These are phyloP conservation scores for Bimuria novae-zelandiae DNA, from an alignment of 2,329 filamentous ascomycete genomes.

Conservation along the genomic window DNA sequence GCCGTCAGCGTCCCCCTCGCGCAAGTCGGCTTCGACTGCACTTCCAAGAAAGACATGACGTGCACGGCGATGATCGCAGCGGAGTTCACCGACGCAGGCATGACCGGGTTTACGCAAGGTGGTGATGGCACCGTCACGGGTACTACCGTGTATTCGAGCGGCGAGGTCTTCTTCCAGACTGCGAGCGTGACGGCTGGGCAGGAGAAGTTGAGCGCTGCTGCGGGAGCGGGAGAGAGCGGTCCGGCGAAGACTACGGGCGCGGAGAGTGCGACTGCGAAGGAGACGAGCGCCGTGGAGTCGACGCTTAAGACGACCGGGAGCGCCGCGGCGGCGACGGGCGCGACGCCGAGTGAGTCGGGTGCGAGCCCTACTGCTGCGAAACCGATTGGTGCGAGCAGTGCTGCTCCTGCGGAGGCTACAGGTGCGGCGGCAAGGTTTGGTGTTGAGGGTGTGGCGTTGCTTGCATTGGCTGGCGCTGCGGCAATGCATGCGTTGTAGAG, in stretches of 20 bases:
- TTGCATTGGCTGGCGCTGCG: conserved; percentile 29
- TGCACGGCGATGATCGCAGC: conserved; percentile 29
- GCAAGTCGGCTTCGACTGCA: conserved; percentile 31
- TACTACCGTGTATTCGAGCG: conserved; percentile 22
- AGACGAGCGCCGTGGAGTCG: conserved; percentile 1
- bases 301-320: conserved; percentile 6
- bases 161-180: conserved; percentile 25
- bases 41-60: conserved; percentile 31
- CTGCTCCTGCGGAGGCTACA: conserved; percentile 22
- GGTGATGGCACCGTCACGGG: conserved; percentile 16
- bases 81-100: conserved; percentile 8
- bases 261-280: neutral
- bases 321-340: conserved; percentile 8
- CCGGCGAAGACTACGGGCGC: conserved; percentile 13
- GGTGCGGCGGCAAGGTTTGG: conserved; percentile 27
- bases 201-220: conserved; percentile 22
- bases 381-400: conserved; percentile 12
- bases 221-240: conserved; percentile 8
- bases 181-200: conserved; percentile 30
- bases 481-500: conserved; percentile 23
- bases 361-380: neutral
- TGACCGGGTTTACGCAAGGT: conserved; percentile 15
- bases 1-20: conserved; percentile 23
- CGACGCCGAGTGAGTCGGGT: conserved; percentile 10
- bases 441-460: conserved; percentile 22